Evolutionary conservation across 768 basidiomycete species (phyloP).

Genomic region (Pleurotus giganteus): DNA sequence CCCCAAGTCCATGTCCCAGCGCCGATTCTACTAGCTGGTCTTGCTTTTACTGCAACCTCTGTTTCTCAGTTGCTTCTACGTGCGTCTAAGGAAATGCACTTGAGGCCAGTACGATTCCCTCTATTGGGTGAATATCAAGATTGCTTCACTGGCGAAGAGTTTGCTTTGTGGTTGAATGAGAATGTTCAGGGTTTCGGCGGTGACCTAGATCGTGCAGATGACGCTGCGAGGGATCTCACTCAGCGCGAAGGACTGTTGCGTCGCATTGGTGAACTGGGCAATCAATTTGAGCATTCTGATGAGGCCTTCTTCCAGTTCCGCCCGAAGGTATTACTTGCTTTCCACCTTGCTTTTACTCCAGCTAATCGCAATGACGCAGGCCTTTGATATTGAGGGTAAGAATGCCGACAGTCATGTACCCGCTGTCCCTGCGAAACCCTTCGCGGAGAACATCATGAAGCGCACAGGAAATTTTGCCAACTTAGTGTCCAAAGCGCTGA

Average conservation of each 20-base stretch:
- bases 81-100: slow-evolving; percentile 69
- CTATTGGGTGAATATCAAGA: slow-evolving; percentile 82
- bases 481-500: slow-evolving; percentile 72
- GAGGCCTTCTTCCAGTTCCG: slow-evolving; percentile 86
- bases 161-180: slow-evolving; percentile 79
- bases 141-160: slow-evolving; percentile 87
- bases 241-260: slow-evolving; percentile 63
- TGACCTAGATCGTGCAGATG: slow-evolving; percentile 75
- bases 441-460: slow-evolving; percentile 56
- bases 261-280: slow-evolving; percentile 80
- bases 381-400: slow-evolving; percentile 56
- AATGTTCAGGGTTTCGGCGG: slow-evolving; percentile 79
- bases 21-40: slow-evolving; percentile 73
- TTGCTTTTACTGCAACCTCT: slow-evolving; percentile 61
- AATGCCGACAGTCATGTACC: slow-evolving; percentile 18
- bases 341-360: not conserved
- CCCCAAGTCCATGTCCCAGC: slow-evolving; percentile 39
- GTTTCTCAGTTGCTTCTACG: slow-evolving; percentile 69
- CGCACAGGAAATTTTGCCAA: slow-evolving; percentile 68
- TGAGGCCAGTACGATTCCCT: slow-evolving; percentile 73
- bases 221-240: slow-evolving; percentile 62
- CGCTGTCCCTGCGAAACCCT: slow-evolving; percentile 21
- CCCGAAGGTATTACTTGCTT: slow-evolving; percentile 52
- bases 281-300: slow-evolving; percentile 72
- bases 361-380: slow-evolving; percentile 30